phyloP scores from a whole-genome alignment of 441 rosid genomes.

The Euphorbia schlechtendalii region DNA sequence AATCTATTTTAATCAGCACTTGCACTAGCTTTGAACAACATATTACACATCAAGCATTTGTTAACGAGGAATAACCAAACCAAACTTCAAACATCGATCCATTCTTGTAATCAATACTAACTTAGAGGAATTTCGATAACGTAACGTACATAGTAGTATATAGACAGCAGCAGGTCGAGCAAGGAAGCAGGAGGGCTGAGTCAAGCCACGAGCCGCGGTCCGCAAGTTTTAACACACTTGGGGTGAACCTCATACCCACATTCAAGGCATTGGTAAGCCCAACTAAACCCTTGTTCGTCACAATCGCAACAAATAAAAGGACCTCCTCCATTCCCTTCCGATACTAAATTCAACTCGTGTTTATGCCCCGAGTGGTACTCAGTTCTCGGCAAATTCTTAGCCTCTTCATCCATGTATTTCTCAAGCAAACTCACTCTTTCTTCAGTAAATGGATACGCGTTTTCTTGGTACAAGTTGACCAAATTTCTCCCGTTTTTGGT shows the following conservation, averaged over 20 bases:
- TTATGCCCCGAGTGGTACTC: conserved; percentile 39
- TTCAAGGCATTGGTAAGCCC: conserved; percentile 62
- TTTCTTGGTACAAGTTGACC: conserved; percentile 43
- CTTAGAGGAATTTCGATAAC: too few species aligned
- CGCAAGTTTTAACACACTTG: conserved; percentile 35
- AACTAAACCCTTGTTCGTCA: conserved; percentile 55
- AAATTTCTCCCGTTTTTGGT: conserved; percentile 45
- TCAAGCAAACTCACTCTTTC: conserved; percentile 31
- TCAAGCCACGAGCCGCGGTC: conserved; percentile 4
- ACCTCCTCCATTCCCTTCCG: conserved; percentile 51
- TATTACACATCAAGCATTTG: too few species aligned
- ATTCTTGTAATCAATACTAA: too few species aligned
- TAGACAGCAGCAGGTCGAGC: too few species aligned
- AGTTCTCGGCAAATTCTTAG: conserved; percentile 34
- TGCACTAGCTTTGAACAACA: too few species aligned
- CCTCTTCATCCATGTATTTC: conserved; percentile 46
- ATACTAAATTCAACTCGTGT: conserved; percentile 49
- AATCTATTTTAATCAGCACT: too few species aligned
- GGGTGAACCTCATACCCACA: conserved; percentile 69
- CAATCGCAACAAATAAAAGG: conserved; percentile 61
- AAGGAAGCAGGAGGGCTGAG: too few species aligned
- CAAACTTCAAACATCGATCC: too few species aligned
- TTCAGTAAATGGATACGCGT: conserved; percentile 52
- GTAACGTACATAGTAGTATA: too few species aligned
- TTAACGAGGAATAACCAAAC: too few species aligned